These are phyloP conservation scores for Colletotrichum sp. DNA, from an alignment of 2,329 filamentous ascomycete species.

Conservation along the genomic window DNA sequence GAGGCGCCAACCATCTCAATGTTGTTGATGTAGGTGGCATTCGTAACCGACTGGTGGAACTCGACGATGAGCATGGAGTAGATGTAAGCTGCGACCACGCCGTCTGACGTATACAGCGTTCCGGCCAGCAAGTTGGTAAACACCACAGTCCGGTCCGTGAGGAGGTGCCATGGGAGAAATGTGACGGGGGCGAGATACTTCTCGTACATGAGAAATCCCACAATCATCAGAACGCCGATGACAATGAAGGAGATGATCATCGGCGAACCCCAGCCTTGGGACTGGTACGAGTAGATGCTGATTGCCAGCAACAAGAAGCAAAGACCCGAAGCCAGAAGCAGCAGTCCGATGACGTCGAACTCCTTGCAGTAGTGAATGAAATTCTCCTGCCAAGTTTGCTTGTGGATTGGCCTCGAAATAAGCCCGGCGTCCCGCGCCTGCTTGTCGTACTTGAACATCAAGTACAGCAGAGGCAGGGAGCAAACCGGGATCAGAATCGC, in stretches of 20 bases:
- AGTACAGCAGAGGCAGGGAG: neutral
- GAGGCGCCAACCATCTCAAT: conserved; percentile 40
- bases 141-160: conserved; percentile 42
- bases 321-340: conserved; percentile 56
- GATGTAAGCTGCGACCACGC: neutral
- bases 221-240: conserved; percentile 54
- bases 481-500: neutral
- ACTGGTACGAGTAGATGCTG: conserved; percentile 38
- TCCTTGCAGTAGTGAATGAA: neutral
- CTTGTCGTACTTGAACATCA: neutral
- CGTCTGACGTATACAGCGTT: conserved; percentile 31
- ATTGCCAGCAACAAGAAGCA: conserved; percentile 59
- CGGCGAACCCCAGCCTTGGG: conserved; percentile 44
- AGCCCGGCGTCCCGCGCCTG: neutral
- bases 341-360: conserved; percentile 43
- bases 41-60: conserved; percentile 35
- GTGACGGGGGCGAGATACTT: conserved; percentile 55
- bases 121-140: conserved; percentile 27
- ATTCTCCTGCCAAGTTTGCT: neutral
- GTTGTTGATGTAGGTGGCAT: conserved; percentile 34
- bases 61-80: conserved; percentile 46
- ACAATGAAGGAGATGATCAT: conserved; percentile 54
- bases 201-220: conserved; percentile 52
- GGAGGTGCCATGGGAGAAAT: conserved; percentile 54
- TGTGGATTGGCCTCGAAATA: neutral